Base-by-base conservation (phyloP, 2,329 filamentous ascomycete genomes). In the Magnaporthiopsis incrustans region DNA sequence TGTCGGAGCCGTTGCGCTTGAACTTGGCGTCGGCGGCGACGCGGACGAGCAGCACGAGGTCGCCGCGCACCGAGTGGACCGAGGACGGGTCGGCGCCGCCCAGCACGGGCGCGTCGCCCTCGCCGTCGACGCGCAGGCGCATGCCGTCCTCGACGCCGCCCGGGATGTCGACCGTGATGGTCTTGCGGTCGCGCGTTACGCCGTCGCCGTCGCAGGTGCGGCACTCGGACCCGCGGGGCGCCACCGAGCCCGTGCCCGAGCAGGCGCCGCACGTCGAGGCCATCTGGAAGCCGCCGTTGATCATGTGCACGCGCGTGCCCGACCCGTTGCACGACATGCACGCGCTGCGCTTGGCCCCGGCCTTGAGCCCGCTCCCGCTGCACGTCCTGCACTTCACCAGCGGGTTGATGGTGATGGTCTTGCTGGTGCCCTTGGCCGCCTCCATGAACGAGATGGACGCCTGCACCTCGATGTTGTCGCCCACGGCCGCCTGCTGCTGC, bases 81-180 rank as follows among this genome's bases (percentile, higher is more conserved):
- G 86, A 84, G 33, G 87, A 81, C 59, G 87, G 85, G 38, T 85
- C 82, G 22, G 85, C 81, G 30, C 86, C 83, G 59, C 92, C 91
- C 30, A 91, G 94, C 11, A 87, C 81, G 27, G 95, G 89, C 22
- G 91, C 89, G 72, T 99, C 94, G 68, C 95, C 95, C 72, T 96
- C 92, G 32, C 90, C 90, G 65, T 88, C 86, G 33, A 99, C 85
- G 63, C 91, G 85, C 71, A 99, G 79, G 65, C 92, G 86, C 94
- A 98, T 98, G 64, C 94, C 93, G 74, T 99, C 94, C 74, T 98
- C 95, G 38, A 99, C 92, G 68, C 95, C 95, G 27, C 90, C 92
- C 1, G 95, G 95, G 59, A 99, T 97, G 70, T 98, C 93, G 58
- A 99, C 85, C 33, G 85, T 89, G 61, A 99, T 87, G 0, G 90